Percentiles rank a stretch among this genome's conserved stretches.
Conservation (phyloP, 345 rosid species). For the Rhodomyrtus tomentosa region DNA sequence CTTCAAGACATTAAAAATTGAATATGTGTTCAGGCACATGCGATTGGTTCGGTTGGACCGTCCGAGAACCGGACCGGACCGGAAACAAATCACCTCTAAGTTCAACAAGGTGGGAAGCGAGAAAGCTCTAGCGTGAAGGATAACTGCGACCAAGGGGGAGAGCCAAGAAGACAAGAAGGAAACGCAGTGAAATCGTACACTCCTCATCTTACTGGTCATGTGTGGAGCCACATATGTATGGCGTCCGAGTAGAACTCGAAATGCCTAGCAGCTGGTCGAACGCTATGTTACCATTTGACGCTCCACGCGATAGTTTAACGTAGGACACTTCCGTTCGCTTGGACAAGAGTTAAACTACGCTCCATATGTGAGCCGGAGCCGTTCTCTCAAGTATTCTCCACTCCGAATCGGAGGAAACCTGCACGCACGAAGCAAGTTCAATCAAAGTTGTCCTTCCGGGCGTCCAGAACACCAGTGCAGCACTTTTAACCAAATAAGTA, state of each 20-base stretch:
- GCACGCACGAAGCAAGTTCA: background rate
- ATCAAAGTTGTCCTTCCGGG: background rate
- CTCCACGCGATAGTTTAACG: background rate
- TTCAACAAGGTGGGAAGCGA: background rate
- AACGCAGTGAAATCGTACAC: background rate
- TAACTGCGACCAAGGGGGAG: background rate
- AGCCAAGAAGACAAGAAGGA: background rate
- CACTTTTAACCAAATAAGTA: background rate
- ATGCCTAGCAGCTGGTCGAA: background rate
- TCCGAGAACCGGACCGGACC: too few species aligned
- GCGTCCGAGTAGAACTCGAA: background rate
- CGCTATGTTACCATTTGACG: background rate
- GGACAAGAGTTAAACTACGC: background rate
- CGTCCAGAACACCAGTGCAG: background rate
- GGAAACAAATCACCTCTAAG: too few species aligned
- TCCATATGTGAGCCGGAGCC: constrained; percentile 38
- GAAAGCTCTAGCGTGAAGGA: background rate
- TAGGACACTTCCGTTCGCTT: background rate
- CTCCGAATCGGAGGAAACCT: constrained; percentile 67
- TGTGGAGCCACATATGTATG: background rate
- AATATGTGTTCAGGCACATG: too few species aligned
- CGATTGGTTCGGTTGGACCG: too few species aligned
- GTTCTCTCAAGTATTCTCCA: constrained; percentile 58
- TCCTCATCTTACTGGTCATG: background rate
- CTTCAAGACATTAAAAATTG: too few species aligned